Percentiles rank a stretch among this genome's conserved stretches.
Evolutionary conservation across 441 rosid species (phyloP).

Genomic region (Arabidopsis hybrid): DNA sequence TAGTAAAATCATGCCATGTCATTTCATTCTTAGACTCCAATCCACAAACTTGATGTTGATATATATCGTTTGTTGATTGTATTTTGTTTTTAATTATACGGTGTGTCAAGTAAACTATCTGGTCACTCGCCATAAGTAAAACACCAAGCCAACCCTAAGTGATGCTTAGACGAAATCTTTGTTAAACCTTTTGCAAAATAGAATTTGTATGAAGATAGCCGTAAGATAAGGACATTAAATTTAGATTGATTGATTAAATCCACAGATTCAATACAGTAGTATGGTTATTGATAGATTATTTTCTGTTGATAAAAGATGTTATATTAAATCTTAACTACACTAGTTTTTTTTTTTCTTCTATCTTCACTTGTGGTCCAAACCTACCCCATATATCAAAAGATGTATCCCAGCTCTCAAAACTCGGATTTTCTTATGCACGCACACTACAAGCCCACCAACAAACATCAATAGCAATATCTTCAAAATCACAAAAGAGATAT

Average conservation of each 20-base stretch:
- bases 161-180: not conserved
- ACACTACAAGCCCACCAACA: conserved; percentile 44
- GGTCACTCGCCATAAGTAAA: too few relatives aligned
- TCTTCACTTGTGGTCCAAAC: conserved; percentile 25
- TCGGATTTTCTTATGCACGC: conserved; percentile 31
- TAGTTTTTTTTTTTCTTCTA: not conserved
- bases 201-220: not conserved
- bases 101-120: too few relatives aligned
- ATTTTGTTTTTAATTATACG: too few relatives aligned
- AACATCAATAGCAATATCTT: conserved; percentile 42
- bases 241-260: conserved; percentile 12
- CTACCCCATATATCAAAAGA: conserved; percentile 30
- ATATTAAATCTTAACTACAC: not conserved
- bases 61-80: not conserved
- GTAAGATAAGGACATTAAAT: not conserved
- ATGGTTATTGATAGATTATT: not conserved
- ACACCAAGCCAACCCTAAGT: too few relatives aligned
- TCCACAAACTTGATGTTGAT: conserved; percentile 35
- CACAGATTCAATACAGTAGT: not conserved
- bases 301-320: conserved; percentile 9
- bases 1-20: not conserved
- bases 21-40: conserved; percentile 24
- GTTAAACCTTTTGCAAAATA: not conserved
- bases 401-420: conserved; percentile 14
- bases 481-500: conserved; percentile 42